These are phyloP conservation scores for Polyplosphaeria fusca DNA, from an alignment of 495 filamentous ascomycete species.

Conservation along the genomic window DNA sequence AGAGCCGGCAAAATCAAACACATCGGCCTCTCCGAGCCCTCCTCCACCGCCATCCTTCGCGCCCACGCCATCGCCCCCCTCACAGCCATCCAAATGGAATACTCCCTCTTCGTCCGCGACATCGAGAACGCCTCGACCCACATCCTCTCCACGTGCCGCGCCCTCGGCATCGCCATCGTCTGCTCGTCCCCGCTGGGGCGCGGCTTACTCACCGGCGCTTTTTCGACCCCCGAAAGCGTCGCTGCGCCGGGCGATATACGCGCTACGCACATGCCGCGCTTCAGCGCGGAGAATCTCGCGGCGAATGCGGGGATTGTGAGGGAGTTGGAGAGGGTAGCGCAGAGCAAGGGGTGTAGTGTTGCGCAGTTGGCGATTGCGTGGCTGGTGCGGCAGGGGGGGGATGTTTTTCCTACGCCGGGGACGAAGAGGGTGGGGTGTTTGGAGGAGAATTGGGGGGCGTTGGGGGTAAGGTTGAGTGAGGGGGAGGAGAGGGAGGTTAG, in stretches of 20 bases:
- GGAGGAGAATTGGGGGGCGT: conserved; percentile 39
- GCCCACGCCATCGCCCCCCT: conserved; percentile 60
- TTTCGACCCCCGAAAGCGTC: conserved; percentile 47
- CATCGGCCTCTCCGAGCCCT: conserved; percentile 57
- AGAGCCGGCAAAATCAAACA: conserved; percentile 58
- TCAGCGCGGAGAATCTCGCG: conserved; percentile 50
- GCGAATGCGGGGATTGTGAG: conserved; percentile 51
- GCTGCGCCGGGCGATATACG: conserved; percentile 45
- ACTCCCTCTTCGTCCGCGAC: conserved; percentile 55
- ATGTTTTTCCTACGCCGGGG: conserved; percentile 60
- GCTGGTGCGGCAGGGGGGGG: conserved; percentile 58
- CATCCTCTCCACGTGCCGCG: conserved; percentile 55
- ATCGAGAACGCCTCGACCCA: conserved; percentile 50
- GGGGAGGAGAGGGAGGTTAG: conserved; percentile 41
- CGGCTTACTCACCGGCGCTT: conserved; percentile 54
- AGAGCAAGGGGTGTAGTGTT: conserved; percentile 47
- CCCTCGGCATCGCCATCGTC: conserved; percentile 59
- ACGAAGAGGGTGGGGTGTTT: conserved; percentile 38
- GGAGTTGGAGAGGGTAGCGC: conserved; percentile 45
- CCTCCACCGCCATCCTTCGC: conserved; percentile 54
- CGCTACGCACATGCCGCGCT: conserved; percentile 45
- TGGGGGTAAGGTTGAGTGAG: conserved; percentile 35
- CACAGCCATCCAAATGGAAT: conserved; percentile 61
- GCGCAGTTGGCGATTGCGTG: conserved; percentile 57
- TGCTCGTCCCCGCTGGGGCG: conserved; percentile 62